Conservation (phyloP, 1,284 basidiomycete species). For the Moesziomyces parantarcticus region DNA sequence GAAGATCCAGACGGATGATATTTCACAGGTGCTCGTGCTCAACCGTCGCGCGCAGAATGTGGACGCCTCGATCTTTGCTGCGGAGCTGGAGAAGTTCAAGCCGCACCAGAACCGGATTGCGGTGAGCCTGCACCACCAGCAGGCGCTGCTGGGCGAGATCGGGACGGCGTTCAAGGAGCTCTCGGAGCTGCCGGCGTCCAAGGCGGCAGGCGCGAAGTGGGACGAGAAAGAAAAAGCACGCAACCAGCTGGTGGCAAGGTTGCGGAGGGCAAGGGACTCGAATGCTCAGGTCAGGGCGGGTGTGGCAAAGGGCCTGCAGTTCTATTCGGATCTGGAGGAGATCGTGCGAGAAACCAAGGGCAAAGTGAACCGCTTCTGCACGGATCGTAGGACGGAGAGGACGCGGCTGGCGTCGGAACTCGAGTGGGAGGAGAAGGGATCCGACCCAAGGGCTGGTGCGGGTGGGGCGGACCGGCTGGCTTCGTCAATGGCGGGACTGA, state of each 20-base stretch:
- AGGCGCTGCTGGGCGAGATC: slow-evolving; percentile 72
- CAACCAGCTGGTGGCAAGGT: slow-evolving; percentile 77
- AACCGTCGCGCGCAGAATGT: slow-evolving; percentile 86
- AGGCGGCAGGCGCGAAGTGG: slow-evolving; percentile 76
- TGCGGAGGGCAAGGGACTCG: slow-evolving; percentile 80
- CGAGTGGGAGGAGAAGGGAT: slow-evolving; percentile 77
- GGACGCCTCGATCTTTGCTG: slow-evolving; percentile 87
- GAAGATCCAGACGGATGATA: slow-evolving; percentile 95
- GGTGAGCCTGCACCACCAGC: slow-evolving; percentile 81
- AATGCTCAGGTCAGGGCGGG: slow-evolving; percentile 89
- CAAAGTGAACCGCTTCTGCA: slow-evolving; percentile 76
- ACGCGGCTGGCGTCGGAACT: slow-evolving; percentile 77
- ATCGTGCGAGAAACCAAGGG: slow-evolving; percentile 75
- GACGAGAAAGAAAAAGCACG: slow-evolving; percentile 81
- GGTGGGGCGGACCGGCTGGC: slow-evolving; percentile 14
- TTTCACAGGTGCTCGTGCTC: slow-evolving; percentile 90
- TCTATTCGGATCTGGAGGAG: slow-evolving; percentile 84
- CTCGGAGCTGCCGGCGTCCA: slow-evolving; percentile 59
- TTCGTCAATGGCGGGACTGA: slow-evolving; percentile 26
- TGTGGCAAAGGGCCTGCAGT: slow-evolving; percentile 84
- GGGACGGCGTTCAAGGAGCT: slow-evolving; percentile 42
- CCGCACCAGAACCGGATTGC: slow-evolving; percentile 86
- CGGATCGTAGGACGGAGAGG: slow-evolving; percentile 77
- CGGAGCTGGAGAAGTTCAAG: slow-evolving; percentile 93
- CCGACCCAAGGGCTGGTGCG: neutral